Base-by-base conservation (phyloP, 768 basidiomycete species). In the Phanerodontia chrysosporium region DNA sequence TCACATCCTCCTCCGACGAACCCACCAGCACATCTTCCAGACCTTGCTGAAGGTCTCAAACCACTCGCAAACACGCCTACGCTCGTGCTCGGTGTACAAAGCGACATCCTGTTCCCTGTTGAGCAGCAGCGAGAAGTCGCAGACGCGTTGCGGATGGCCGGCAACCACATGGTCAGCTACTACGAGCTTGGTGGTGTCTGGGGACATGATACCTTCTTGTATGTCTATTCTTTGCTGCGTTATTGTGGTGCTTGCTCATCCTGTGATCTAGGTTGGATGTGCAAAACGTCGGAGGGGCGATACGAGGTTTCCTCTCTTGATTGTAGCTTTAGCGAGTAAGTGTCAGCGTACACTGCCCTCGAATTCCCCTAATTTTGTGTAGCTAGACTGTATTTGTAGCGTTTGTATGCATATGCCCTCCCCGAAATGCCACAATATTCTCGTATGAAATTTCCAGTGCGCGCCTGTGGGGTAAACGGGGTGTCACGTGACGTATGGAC, bases 151-250 rank as follows among this genome's bases (percentile, higher is more conserved):
- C 83, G 92, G 60, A 83, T 93, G 82, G 85, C 89, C 1, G 97
- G 97, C 0, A 98, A 98, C 71, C 73, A 84, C 16, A 76, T 81
- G 58, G 97, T 99, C 27, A 89, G 91, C 60, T 98, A 98, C 73
- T 99, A 96, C 70, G 97, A 98, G 74, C 81, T 98, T 1, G 96
- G 96, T 27, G 95, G 96, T 9, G 95, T 98, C n/a, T 98, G 95
- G 95, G 97, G 97, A 1, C 96, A 99, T 68, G 96, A 99, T 74
- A 98, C 95, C 22, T 98, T 98, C 76, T 76, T 98, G 85, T 89
- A 67, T 80, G 88, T 83, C 1, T 22, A 16, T 8, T 53, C 60
- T 36, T 52, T 39, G 60, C 35, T n/a, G 45, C 16, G n/a, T n/a
- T n/a, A n/a, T n/a, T n/a, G n/a, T n/a, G n/a, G n/a, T n/a, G n/a